Evolutionary conservation across 495 filamentous ascomycete genomes (phyloP), one percentile per base, ranked within the genome.

Genomic region (Haplographium delicatum): DNA sequence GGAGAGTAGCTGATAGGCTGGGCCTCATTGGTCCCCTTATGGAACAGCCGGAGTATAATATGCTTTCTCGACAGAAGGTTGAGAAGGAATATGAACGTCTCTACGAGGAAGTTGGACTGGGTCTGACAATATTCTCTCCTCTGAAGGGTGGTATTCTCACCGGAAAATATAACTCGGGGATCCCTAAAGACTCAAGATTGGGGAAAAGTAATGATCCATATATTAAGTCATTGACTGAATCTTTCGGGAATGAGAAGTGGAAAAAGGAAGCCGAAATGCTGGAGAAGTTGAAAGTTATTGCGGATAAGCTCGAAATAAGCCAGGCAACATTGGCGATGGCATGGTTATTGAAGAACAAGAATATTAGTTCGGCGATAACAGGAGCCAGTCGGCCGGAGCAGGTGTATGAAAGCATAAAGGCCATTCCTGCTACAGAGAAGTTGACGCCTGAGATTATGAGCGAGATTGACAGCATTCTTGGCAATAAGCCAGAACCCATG

Each of bases 21-120:
- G 78, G 82, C 18, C 73, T 95, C n/a, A 80, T 95, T 50, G 88
- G 84, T 2, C 89, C 89, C 6, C 63, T 86, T 20, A 83, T 87
- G 66, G 89, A 95, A 65, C 89, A 95, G 72, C 88, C 89, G 23
- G 74, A 83, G 56, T 94, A 94, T 67, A 91, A 89, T 68, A 78
- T 91, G 65, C 71, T 94, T 19, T 68, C 68, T 39, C 81, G 84
- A 31, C 75, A 87, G 60, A 81, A 79, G 49, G 86, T 91, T 16
- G 89, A 95, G 70, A 72, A 75, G 45, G 83, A 94, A 61, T 94
- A 76, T 68, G 74, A 73, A 43, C 77, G 78, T 49, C 64, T 88
- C 25, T 89, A 83, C 56, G 70, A 76, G 30, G 71, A 81, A 10
- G 69, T 74, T 41, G 83, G 85, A 3, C 68, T 87, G 0, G 87